Base-by-base conservation (phyloP, 805 yeast species). In the Candida fluviatilis region DNA sequence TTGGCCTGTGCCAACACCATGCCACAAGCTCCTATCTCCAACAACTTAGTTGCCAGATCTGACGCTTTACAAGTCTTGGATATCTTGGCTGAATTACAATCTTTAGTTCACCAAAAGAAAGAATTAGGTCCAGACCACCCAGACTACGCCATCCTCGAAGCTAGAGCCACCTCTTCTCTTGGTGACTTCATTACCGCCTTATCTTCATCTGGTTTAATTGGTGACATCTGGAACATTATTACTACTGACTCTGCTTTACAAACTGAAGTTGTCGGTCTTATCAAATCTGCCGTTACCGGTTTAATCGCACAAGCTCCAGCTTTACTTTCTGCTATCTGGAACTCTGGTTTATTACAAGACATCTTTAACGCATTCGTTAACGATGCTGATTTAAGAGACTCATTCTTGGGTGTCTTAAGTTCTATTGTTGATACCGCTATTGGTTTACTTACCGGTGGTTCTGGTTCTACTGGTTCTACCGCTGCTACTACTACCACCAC, bases 271-370 rank as follows among this genome's bases (percentile, higher is more conserved):
- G 38, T 38, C 23, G 38, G 51, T 19, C 54, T 66, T 35, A 49
- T 57, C 42, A 55, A 64, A 52, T 33, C 57, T 29, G 58, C 69
- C 27, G 28, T 66, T 37, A 44, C 52, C 41, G 57, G 60, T 31
- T 64, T 66, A 32, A 35, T 66, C 42, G 60, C 59, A 29, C 57
- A 66, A 37, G 74, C 66, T 36, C 69, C 71, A 35, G 55, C 66
- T 29, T 65, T 68, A 51, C 47, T 67, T 42, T 50, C 54, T 37
- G 71, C 71, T 36, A 45, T 68, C 43, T 66, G 58, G 62, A 52
- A 64, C 48, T 66, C 73, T 24, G 71, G 71, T 41, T 60, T 66
- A 42, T 40, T 68, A 37, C 52, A 54, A 37, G 55, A 53, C 21
- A 43, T 66, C 35, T 62, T 65, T 53, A 46, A 44, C 39, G 53